Base-by-base conservation (phyloP, 1,284 basidiomycete species). In the Cryptococcus wingfieldii region DNA sequence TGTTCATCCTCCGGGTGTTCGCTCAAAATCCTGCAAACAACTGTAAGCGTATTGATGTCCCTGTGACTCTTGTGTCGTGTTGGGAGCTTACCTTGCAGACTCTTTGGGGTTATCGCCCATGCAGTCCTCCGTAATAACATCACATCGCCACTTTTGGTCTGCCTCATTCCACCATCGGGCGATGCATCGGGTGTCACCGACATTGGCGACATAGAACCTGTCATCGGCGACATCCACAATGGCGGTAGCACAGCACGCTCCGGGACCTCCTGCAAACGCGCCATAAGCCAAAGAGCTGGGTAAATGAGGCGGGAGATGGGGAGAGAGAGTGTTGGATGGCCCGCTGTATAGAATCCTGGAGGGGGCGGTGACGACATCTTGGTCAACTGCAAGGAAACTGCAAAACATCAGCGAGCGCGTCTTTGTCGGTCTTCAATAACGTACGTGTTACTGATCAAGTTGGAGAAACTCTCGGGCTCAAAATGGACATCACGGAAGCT, bases 111-210 rank as follows among this genome's bases (percentile, higher is more conserved):
- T 98, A 58, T 90, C 83, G 28, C 92, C 95, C 10, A 93, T 98
- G 79, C 98, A 94, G 72, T 98, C 96, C 70, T 96, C 89, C 38
- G 84, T 90, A 57, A 99, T 81, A 19, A 91, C 89, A 72, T 97
- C 93, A 19, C 93, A 88, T 52, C 86, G 83, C 94, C 94, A 98
- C 18, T 78, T 78, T 6, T 85, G 64, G 83, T 67, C 84, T 80
- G 9, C 78, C 79, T 49, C 80, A 79, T 65, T 85, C 88, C 89
- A 94, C 52, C 90, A 83, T 27, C 95, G 95, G 18, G 94, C 93
- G 4, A 98, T 89, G 10, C 95, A 95, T 47, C 95, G 84, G 66
- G 88, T 88, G 72, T 98, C 95, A 5, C 95, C 95, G 8, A 92
- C 87, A 66, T 87, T 88, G 2, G 95, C 94, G 43, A 95, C 84